phyloP scores from a whole-genome alignment of 306 rosid species.

The Pyrus pyrifolia region DNA sequence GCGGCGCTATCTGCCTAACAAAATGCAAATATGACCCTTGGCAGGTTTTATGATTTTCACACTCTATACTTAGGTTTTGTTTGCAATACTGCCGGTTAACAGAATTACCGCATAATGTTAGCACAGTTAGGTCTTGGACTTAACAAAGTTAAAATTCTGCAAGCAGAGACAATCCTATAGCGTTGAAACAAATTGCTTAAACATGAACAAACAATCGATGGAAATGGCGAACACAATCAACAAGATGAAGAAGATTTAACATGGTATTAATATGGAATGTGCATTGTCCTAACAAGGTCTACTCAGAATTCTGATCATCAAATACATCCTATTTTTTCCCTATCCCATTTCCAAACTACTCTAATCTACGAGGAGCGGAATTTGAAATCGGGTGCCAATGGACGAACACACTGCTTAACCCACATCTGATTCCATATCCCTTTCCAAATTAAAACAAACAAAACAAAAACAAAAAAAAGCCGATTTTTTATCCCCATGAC shows the following conservation, averaged over 20 bases:
- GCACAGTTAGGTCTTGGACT: neutral
- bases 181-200: neutral
- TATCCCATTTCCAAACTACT: neutral
- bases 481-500: neutral
- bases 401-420: neutral
- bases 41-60: neutral
- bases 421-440: neutral
- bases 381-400: neutral
- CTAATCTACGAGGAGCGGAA: neutral
- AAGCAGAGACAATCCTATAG: neutral
- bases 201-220: too few species aligned
- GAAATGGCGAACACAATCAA: too few species aligned
- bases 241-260: neutral
- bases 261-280: neutral
- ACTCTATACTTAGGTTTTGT: neutral
- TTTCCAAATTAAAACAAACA: neutral
- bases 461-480: neutral
- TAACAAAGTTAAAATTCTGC: neutral
- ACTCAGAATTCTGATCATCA: neutral
- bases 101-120: neutral
- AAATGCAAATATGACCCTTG: too few species aligned
- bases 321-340: neutral
- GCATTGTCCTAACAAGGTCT: neutral
- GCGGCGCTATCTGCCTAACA: neutral
- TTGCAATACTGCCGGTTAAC: too few species aligned